Evolutionary conservation across 768 basidiomycete species (phyloP), one percentile per base, ranked within the genome.

Genomic region (Boletellus ananas): DNA sequence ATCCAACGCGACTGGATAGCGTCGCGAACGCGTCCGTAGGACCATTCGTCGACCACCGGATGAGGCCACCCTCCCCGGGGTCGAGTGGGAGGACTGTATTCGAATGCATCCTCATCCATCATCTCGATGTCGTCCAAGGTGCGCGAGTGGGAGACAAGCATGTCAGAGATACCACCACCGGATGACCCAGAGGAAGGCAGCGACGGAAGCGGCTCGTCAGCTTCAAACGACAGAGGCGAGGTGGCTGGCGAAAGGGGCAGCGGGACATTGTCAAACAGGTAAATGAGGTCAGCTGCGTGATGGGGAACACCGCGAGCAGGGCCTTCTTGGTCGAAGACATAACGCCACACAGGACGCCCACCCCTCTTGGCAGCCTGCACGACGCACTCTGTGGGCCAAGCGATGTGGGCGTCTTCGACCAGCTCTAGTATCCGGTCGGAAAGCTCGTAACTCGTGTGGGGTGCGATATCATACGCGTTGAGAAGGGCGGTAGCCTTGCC

Each of bases 301-400:
- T 87, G 87, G 2, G 86, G 80, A 17, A 79, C 64, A 13, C 80
- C 80, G 41, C 80, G 74, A 20, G 76, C 71, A 9, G 87, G 84
- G 1, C 84, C 79, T 58, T 87, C 88, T 69, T 90, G 88, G 66
- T 90, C 88, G 61, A 90, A 90, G 16, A 87, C 80, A 58, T 87
- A 90, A 50, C 88, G 76, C 82, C 83, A 90, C 6, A 88, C 85
- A n/a, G 78, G 77, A 35, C 71, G 72, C 1, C 81, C 84, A 13
- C 76, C 74, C 16, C 66, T 70, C 47, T 74, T 74, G 2, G 79
- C 75, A 46, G 74, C 74, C 45, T 76, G 70, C 3, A 76, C 78
- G 33, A 84, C 69, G 53, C 82, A 79, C 21, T 90, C 83, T 1
- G 83, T 85, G 10, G 86, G 86, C 86, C 86, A 90, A 13, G 85